Percentiles rank a stretch among this genome's conserved stretches.
Evolutionary conservation across 2,329 filamentous ascomycete species (phyloP).

Genomic region (Colletotrichum incanum): DNA sequence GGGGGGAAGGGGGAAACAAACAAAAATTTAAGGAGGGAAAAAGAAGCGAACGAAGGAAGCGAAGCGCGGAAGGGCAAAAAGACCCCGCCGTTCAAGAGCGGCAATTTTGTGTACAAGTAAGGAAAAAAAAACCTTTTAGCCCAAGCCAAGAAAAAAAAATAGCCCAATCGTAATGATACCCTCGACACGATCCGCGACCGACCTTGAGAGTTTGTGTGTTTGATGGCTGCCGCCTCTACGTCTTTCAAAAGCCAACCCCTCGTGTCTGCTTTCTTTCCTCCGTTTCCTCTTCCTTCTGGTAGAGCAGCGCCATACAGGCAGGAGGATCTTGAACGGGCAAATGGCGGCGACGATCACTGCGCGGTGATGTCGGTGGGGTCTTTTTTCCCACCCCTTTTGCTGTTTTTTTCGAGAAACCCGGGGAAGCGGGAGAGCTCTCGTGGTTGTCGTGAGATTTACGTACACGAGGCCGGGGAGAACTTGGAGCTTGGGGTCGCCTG

Average conservation of each 20-base stretch:
- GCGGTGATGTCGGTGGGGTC: neutral
- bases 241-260: neutral
- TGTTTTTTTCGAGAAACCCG: too few relatives aligned
- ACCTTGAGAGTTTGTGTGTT: neutral
- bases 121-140: slow-evolving; percentile 1
- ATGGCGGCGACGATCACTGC: neutral
- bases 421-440: too few relatives aligned
- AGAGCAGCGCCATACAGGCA: neutral
- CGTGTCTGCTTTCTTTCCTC: neutral
- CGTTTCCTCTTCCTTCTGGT: too few relatives aligned
- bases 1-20: neutral
- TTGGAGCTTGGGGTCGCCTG: too few relatives aligned
- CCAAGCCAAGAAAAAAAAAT: neutral
- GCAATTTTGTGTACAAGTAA: neutral
- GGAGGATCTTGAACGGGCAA: neutral
- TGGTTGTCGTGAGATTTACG: too few relatives aligned
- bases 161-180: slow-evolving; percentile 14
- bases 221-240: neutral
- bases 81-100: neutral
- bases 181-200: neutral
- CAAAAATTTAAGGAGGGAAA: neutral
- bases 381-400: too few relatives aligned
- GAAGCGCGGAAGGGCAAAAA: neutral
- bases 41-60: neutral
- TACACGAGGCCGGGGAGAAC: too few relatives aligned